These are phyloP conservation scores for Ophiobolus disseminans DNA, from an alignment of 2,329 filamentous ascomycete genomes.

Conservation along the genomic window DNA sequence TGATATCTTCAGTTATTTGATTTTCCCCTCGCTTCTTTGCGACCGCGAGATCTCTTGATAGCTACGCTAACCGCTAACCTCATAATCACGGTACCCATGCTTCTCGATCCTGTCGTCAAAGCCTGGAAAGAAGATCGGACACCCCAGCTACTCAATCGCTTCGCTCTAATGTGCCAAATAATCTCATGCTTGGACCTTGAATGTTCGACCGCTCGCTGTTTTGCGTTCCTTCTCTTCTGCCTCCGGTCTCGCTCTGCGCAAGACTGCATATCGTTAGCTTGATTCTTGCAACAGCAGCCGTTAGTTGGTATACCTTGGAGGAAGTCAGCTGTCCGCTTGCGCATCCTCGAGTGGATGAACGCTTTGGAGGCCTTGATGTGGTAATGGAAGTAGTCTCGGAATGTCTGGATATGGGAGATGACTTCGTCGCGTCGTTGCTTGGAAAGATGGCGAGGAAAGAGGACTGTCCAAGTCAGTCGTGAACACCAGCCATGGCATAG, in stretches of 20 bases:
- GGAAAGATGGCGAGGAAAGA: conserved; percentile 94
- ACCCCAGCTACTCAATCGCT: no score
- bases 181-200: conserved; percentile 67
- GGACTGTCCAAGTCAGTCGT: conserved; percentile 63
- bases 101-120: no score
- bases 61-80: no score
- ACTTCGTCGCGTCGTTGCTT: conserved; percentile 89
- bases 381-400: conserved; percentile 99
- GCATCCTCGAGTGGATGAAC: conserved; percentile 98
- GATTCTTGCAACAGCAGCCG: neutral
- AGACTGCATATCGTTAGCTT: conserved; percentile 66
- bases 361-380: conserved; percentile 99
- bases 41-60: no score
- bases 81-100: no score
- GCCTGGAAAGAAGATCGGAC: no score
- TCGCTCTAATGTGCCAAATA: no score
- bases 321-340: conserved; percentile 96
- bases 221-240: conserved; percentile 97
- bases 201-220: conserved; percentile 94
- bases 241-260: conserved; percentile 92
- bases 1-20: no score
- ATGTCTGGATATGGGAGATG: conserved; percentile 99
- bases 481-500: conserved; percentile 12
- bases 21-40: no score
- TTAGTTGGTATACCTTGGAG: conserved; percentile 75